Evolutionary conservation across 108 stramenopile species (phyloP).

Genomic region (Nitzschia sp.): DNA sequence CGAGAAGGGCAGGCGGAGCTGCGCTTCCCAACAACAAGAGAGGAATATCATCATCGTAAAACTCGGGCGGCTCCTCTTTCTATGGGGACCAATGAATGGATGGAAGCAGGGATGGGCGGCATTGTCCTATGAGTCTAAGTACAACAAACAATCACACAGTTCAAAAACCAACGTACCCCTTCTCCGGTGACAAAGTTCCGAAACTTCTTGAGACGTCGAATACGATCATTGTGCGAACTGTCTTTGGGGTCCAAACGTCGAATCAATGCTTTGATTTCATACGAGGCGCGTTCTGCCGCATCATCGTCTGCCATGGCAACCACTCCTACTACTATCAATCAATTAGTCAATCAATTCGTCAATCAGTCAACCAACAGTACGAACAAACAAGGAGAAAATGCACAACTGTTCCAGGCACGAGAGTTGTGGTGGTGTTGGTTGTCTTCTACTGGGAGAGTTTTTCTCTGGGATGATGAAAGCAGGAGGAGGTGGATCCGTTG

Average conservation of each 20-base stretch:
- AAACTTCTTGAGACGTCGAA: conserved; percentile 78
- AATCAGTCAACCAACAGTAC: too few species aligned
- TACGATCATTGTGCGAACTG: conserved; percentile 81
- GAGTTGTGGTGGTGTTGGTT: too few species aligned
- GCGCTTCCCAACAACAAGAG: conserved; percentile 70
- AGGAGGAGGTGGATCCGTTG: too few species aligned
- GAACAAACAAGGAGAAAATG: too few species aligned
- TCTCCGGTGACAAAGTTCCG: conserved; percentile 68
- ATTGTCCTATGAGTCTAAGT: not conserved
- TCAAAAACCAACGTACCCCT: conserved; percentile 6
- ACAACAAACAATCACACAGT: not conserved
- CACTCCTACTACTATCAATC: too few species aligned
- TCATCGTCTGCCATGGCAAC: conserved; percentile 36
- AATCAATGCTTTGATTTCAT: conserved; percentile 57
- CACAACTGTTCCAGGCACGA: too few species aligned
- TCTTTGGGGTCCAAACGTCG: conserved; percentile 72
- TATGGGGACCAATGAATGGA: not conserved
- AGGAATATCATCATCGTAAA: conserved; percentile 86
- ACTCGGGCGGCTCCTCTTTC: conserved; percentile 65
- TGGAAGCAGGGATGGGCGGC: too few species aligned
- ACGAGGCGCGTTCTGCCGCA: conserved; percentile 33
- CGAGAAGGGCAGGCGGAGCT: conserved; percentile 59
- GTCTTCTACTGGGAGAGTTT: too few species aligned
- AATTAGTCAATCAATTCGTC: too few species aligned
- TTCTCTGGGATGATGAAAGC: not conserved